Base-by-base conservation (phyloP, 352 stramenopile species). In the Pythium aphanidermatum region DNA sequence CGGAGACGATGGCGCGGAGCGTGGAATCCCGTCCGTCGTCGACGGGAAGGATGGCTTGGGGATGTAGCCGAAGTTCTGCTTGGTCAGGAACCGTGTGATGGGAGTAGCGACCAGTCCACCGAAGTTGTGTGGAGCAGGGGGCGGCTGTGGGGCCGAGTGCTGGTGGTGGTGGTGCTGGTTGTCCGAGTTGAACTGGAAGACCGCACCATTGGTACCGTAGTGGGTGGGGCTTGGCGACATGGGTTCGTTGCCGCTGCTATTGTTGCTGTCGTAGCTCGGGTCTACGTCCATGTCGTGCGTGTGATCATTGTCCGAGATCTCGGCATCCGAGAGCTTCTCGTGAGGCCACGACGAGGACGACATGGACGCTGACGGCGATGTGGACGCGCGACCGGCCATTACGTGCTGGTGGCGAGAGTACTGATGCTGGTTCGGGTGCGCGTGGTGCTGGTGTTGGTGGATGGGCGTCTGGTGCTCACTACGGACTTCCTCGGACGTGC, bases 41-140 rank as follows among this genome's bases (percentile, higher is more conserved):
- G 59, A 45, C 55, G 64, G 42, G 44, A 68, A 42, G 45, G 52
- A 49, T 45, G 73, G 45, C 46, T 77, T 74, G 41, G 64, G 69
- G 42, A 74, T 77, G 51, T 75, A 83, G 19, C 73, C 76, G 11
- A 84, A 68, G 27, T 62, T 62, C 32, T 82, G 68, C 45, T 82
- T 83, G 51, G 64, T 70, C 37, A 81, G 62, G 58, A 88, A 88
- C 4, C 76, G 68, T 12, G 46, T 61, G 46, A 61, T 43, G 3
- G 53, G 53, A 11, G 46, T 61, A 5, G 45, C 45, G 6, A 51
- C 50, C 1, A 51, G 11, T 5, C 27, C 35, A 10, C 13, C 25
- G 39, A 28, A 34, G 28, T 28, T 31, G 30, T 20, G 9, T 12
- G 16, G 35, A n/a, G n/a, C n/a, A n/a, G n/a, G n/a, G n/a, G n/a